These are phyloP conservation scores for Cerrena zonata DNA, from an alignment of 1,284 basidiomycete genomes.

Conservation along the genomic window DNA sequence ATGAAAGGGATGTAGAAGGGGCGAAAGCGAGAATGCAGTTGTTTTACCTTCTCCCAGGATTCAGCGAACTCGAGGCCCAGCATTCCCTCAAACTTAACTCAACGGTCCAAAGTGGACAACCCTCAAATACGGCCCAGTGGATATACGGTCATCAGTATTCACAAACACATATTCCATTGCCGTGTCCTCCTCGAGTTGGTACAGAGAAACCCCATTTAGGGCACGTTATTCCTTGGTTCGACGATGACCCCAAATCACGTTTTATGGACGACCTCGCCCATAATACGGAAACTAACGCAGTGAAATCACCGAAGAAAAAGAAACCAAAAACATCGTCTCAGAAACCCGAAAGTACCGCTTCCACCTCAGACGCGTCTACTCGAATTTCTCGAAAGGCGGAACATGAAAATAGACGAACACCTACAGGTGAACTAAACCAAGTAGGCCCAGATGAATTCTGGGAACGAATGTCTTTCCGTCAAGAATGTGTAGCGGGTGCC, in stretches of 20 bases:
- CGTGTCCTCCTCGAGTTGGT: slow-evolving; percentile 42
- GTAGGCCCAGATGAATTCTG: slow-evolving; percentile 79
- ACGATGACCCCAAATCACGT: slow-evolving; percentile 88
- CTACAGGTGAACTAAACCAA: slow-evolving; percentile 45
- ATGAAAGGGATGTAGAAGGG: slow-evolving; percentile 13
- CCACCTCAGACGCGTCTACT: neutral
- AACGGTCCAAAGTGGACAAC: slow-evolving; percentile 16
- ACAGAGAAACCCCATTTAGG: slow-evolving; percentile 47
- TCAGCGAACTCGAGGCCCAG: slow-evolving; percentile 63
- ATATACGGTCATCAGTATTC: slow-evolving; percentile 73
- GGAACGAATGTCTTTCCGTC: slow-evolving; percentile 90
- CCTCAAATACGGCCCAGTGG: slow-evolving; percentile 39
- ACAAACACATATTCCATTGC: slow-evolving; percentile 51
- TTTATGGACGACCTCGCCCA: slow-evolving; percentile 84
- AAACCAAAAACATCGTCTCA: slow-evolving; percentile 29
- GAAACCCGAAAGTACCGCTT: slow-evolving; percentile 9
- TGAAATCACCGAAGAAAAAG: slow-evolving; percentile 58
- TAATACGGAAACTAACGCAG: slow-evolving; percentile 54
- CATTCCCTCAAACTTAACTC: slow-evolving; percentile 46
- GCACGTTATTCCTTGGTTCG: slow-evolving; percentile 77
- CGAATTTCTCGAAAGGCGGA: slow-evolving; percentile 17
- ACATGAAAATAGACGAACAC: slow-evolving; percentile 29
- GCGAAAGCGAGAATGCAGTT: slow-evolving; percentile 29
- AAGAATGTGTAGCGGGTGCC: slow-evolving; percentile 82
- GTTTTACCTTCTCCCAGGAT: slow-evolving; percentile 73